A percentile compares a stretch with the other conserved stretches of the same genome.
Conservation (phyloP, 768 basidiomycete species). For the Chalciporus sphaerocephalus region DNA sequence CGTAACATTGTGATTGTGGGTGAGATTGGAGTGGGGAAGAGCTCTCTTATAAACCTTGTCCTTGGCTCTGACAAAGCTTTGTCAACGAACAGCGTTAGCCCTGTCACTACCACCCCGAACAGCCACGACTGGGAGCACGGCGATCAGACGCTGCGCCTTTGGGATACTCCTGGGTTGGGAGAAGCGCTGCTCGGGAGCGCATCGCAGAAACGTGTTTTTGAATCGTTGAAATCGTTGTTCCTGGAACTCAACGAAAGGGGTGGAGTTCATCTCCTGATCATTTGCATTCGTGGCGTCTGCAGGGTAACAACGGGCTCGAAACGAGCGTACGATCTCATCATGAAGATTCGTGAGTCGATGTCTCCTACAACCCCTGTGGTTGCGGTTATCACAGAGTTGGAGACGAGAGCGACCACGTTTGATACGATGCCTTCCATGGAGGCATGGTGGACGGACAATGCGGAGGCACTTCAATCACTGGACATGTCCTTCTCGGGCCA, state of each 20-base stretch:
- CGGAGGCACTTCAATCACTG: conserved; percentile 21
- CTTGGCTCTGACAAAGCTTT: conserved; percentile 19
- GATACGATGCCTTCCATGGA: conserved; percentile 25
- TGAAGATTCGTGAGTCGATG: conserved; percentile 13
- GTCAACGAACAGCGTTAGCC: conserved; percentile 15
- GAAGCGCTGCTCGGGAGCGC: conserved; percentile 19
- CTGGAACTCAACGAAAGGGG: conserved; percentile 19
- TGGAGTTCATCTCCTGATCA: conserved; percentile 23
- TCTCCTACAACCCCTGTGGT: conserved; percentile 21
- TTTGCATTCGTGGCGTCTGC: conserved; percentile 25
- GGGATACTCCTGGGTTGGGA: conserved; percentile 31
- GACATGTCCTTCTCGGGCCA: conserved; percentile 33
- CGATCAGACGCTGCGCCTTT: conserved; percentile 18
- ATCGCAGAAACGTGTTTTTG: conserved; percentile 16
- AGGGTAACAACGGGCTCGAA: conserved; percentile 14
- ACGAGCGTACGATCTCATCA: conserved; percentile 18
- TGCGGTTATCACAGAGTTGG: conserved; percentile 30
- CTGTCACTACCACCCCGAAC: conserved; percentile 13
- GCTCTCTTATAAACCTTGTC: conserved; percentile 27
- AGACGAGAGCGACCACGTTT: conserved; percentile 16
- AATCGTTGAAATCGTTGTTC: conserved; percentile 19
- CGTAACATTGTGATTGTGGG: conserved; percentile 25
- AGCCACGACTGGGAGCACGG: conserved; percentile 13
- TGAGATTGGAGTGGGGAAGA: conserved; percentile 28
- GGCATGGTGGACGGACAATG: conserved; percentile 37